Base-by-base conservation (phyloP, 225 moss, liverwort and hornwort genomes). In the Pseudisothecium myosuroides region DNA sequence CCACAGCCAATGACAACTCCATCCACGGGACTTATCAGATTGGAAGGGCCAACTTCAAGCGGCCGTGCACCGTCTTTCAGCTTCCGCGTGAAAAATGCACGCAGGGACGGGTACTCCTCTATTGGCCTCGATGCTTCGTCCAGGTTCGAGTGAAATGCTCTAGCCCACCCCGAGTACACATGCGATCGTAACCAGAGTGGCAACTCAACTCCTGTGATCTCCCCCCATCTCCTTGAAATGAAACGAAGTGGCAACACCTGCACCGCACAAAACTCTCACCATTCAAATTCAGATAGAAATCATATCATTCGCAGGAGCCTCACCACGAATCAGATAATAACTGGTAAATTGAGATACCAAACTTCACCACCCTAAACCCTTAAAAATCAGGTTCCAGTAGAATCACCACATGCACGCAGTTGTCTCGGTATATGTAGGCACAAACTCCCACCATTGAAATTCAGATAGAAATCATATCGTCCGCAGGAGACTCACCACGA, bases 21-120 rank as follows among this genome's bases (percentile, higher is more conserved):
- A 85, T 98, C 98, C 88, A 97, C 97, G 12, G 98, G 98, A 91
- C 98, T 98, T 55, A 93, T 87, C 85, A 98, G 95, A 93, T 96
- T 97, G 92, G 94, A 91, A 88, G 96, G 93, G 73, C 95, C 92
- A 49, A 93, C 89, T 90, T 94, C 98, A 36, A 98, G 91, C 66
- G 98, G 98, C 64, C 98, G 94, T 45, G 89, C 93, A 72, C 98
- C 97, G 61, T 94, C 97, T 81, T 98, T 98, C 75, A 98, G 90
- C 83, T 95, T 91, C 89, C 98, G 93, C 60, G 93, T 97, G 84
- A 98, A 98, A 81, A 98, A 98, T 41, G 97, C 98, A 56, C 94
- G 94, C 82, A 98, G 85, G 32, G 96, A 96, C 12, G 92, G 87
- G 86, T 98, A 98, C 86, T 97, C 98, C 43, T 96, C 95, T 58